These are phyloP conservation scores for Xerocomellus amylosporus DNA, from an alignment of 768 basidiomycete species.

Conservation along the genomic window DNA sequence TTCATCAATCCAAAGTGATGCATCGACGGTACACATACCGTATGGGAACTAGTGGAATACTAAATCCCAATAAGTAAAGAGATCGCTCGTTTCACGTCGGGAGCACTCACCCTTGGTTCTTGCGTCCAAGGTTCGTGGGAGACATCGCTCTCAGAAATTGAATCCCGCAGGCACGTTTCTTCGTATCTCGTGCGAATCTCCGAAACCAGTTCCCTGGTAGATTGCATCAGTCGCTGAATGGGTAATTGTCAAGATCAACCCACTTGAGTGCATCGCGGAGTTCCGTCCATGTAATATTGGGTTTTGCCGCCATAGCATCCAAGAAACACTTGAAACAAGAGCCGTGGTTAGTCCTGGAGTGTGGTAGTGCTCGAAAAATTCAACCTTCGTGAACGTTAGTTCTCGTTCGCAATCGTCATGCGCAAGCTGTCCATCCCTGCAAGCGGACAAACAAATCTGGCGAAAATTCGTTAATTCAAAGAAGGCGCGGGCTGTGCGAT, in stretches of 20 bases:
- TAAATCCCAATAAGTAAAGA: constrained; percentile 1
- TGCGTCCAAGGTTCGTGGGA: constrained; percentile 9
- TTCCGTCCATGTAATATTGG: constrained; percentile 18
- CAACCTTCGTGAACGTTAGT: constrained; percentile 28
- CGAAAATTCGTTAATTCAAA: neutral
- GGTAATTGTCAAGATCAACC: neutral
- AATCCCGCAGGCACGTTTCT: neutral
- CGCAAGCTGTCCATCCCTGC: constrained; percentile 25
- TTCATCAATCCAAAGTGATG: neutral
- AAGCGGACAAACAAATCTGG: constrained; percentile 29
- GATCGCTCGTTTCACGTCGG: neutral
- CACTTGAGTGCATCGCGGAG: constrained; percentile 19
- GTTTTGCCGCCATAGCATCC: constrained; percentile 6
- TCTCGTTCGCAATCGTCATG: constrained; percentile 18
- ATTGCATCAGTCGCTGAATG: neutral
- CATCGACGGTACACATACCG: constrained; percentile 3
- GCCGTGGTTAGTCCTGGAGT: neutral
- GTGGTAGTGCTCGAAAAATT: neutral
- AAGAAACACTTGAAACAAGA: constrained; percentile 18
- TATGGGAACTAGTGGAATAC: constrained; percentile 9
- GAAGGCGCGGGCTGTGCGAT: neutral
- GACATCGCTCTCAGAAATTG: neutral
- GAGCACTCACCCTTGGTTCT: constrained; percentile 21
- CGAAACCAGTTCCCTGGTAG: constrained; percentile 10
- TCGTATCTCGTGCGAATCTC: constrained; percentile 16